Evolutionary conservation across 2,329 filamentous ascomycete species (phyloP), one percentile per base, ranked within the genome.

Genomic region (Orbilia oligospora): DNA sequence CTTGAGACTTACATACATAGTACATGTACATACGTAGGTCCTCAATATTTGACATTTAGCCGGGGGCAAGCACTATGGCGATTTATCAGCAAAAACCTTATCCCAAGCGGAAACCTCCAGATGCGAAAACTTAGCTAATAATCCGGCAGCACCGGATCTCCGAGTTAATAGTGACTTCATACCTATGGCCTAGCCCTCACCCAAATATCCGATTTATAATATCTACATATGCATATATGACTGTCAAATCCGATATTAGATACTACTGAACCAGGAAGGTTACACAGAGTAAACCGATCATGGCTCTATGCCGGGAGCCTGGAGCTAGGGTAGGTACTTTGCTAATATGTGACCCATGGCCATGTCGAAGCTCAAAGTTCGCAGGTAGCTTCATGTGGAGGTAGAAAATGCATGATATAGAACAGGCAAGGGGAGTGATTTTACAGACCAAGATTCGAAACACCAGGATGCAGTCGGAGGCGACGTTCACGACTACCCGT

Each of bases 251-350:
- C 30, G 53, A 61, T 61, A 44, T 44, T 2, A 44, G 12, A 24
- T n/a, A 44, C 24, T 61, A 61, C 56, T 61, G 20, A 61, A 61
- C 56, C 56, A 61, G 56, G 56, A 61, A 61, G 56, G 56, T 61
- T 61, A 61, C 56, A 61, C 56, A 61, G 20, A 24, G 12, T 36
- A 18, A 61, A 61, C 18, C 36, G 20, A 61, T 20, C 48, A 24
- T 22, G 9, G 18, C 14, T 9, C 24, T 14, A 18, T 61, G 56
- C 56, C 27, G 36, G 36, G 36, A 44, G 3, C 56, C 56, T 61
- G 3, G 20, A 55, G 16, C 27, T 18, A 22, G 5, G 33, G 18
- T 9, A 1, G 22, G 30, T 8, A n/a, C 38, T 24, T 33, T 18
- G n/a, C 5, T 20, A 6, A n/a, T 18, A 61, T 38, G 9, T 5